Percentiles rank a stretch among this genome's conserved stretches.
Evolutionary conservation across 2,329 filamentous ascomycete genomes (phyloP).

Genomic region (Westerdykella sp.): DNA sequence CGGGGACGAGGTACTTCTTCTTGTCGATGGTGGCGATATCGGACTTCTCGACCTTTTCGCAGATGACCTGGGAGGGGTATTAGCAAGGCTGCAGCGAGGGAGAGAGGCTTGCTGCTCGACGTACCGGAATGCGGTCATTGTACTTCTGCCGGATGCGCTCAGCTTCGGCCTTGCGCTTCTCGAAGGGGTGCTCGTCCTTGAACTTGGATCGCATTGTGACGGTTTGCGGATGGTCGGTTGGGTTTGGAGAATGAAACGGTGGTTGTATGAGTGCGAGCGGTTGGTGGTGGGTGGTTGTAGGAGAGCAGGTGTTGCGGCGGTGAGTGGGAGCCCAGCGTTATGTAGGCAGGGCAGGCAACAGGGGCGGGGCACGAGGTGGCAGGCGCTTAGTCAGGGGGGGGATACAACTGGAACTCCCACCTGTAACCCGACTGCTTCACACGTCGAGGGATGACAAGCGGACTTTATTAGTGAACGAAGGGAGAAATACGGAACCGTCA

Average conservation of each 20-base stretch:
- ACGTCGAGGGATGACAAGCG: neutral
- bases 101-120: slow-evolving; percentile 36
- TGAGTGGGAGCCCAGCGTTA: slow-evolving; percentile 24
- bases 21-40: slow-evolving; percentile 99
- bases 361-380: slow-evolving; percentile 13
- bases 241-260: slow-evolving; percentile 5
- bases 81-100: slow-evolving; percentile 2
- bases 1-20: slow-evolving; percentile 99
- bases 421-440: neutral
- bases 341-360: slow-evolving; percentile 28
- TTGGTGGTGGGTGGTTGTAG: slow-evolving; percentile 9
- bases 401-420: slow-evolving; percentile 5
- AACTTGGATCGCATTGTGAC: slow-evolving; percentile 91
- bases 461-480: slow-evolving; percentile 5
- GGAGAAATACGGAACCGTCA: slow-evolving; percentile 9
- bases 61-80: slow-evolving; percentile 68
- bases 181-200: slow-evolving; percentile 99
- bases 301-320: slow-evolving; percentile 24
- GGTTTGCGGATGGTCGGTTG: slow-evolving; percentile 4
- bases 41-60: slow-evolving; percentile 98
- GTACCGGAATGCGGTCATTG: slow-evolving; percentile 92
- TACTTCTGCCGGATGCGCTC: slow-evolving; percentile 99
- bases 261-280: slow-evolving; percentile 8
- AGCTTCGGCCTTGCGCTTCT: slow-evolving; percentile 99
- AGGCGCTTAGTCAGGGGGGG: slow-evolving; percentile 1